These are phyloP conservation scores for Paramyrothecium sp. DNA, from an alignment of 2,329 filamentous ascomycete genomes.

Conservation along the genomic window DNA sequence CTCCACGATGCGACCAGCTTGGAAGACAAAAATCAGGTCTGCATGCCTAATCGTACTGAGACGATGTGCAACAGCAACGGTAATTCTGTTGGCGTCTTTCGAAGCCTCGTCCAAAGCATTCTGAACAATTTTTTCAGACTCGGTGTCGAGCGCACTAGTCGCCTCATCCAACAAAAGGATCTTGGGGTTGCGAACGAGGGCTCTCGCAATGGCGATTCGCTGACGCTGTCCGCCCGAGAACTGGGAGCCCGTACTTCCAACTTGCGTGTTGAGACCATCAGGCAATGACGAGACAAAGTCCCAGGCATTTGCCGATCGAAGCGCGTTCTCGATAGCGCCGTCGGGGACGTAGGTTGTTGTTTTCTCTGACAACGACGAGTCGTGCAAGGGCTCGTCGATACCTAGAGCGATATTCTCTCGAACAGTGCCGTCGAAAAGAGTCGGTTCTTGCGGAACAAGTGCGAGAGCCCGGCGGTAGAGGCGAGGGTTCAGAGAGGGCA, in stretches of 20 bases:
- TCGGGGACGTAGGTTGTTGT: background rate
- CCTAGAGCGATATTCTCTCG: background rate
- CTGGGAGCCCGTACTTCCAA: background rate
- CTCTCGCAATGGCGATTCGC: background rate
- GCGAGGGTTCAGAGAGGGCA: slow-evolving; percentile 37
- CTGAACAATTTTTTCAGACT: background rate
- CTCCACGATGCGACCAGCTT: background rate
- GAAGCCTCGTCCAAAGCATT: background rate
- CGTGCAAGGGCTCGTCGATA: background rate
- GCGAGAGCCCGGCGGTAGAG: slow-evolving; percentile 48
- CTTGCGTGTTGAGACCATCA: background rate
- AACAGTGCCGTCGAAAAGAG: slow-evolving; percentile 39
- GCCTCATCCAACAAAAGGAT: background rate
- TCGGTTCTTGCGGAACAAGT: slow-evolving; percentile 54
- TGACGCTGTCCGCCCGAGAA: background rate
- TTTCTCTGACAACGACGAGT: background rate
- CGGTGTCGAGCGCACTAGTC: background rate
- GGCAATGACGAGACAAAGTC: background rate
- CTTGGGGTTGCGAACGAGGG: background rate
- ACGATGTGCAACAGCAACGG: background rate
- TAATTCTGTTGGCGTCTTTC: background rate
- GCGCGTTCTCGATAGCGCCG: background rate
- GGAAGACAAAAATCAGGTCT: background rate
- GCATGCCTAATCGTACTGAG: background rate
- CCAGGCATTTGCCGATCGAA: background rate